Evolutionary conservation across 2,329 filamentous ascomycete species (phyloP).

Genomic region (Hypomyces rosellus): DNA sequence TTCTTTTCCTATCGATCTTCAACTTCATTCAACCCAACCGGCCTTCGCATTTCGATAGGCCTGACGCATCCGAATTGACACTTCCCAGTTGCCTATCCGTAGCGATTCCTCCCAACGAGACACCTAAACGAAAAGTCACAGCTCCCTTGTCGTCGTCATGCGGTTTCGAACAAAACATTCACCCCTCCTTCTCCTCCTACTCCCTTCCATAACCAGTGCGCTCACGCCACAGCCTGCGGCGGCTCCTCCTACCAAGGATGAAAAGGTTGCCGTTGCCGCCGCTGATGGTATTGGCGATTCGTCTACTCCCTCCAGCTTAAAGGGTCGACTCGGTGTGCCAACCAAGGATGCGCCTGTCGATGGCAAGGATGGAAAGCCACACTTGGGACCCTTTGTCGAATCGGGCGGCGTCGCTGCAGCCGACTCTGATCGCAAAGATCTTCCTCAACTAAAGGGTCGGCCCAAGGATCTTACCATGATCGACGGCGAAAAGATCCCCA

Average conservation of each 20-base stretch:
- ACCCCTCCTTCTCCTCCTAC: constrained; percentile 53
- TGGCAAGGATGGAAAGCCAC: constrained; percentile 88
- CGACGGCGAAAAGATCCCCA: constrained; percentile 56
- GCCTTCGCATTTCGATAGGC: not conserved
- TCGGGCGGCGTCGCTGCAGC: constrained; percentile 31
- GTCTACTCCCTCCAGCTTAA: constrained; percentile 22
- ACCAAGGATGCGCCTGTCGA: constrained; percentile 82
- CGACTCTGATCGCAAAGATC: constrained; percentile 30
- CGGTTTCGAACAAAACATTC: constrained; percentile 49
- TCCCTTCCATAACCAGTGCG: constrained; percentile 48
- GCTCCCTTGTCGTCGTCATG: constrained; percentile 39
- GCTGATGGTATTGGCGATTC: constrained; percentile 17
- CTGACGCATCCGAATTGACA: constrained; percentile 1
- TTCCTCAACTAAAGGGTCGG: constrained; percentile 43
- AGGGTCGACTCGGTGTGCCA: constrained; percentile 32
- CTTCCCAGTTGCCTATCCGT: too few relatives aligned
- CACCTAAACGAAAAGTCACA: too few relatives aligned
- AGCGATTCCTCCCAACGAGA: too few relatives aligned
- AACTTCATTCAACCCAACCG: not conserved
- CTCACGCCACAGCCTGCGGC: constrained; percentile 28
- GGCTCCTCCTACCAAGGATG: constrained; percentile 15
- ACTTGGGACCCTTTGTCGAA: constrained; percentile 74
- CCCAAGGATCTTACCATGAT: constrained; percentile 46
- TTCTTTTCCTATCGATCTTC: not conserved
- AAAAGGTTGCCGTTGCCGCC: constrained; percentile 19